Base-by-base conservation (phyloP, 805 yeast species). In the Grigorovia jiainica region DNA sequence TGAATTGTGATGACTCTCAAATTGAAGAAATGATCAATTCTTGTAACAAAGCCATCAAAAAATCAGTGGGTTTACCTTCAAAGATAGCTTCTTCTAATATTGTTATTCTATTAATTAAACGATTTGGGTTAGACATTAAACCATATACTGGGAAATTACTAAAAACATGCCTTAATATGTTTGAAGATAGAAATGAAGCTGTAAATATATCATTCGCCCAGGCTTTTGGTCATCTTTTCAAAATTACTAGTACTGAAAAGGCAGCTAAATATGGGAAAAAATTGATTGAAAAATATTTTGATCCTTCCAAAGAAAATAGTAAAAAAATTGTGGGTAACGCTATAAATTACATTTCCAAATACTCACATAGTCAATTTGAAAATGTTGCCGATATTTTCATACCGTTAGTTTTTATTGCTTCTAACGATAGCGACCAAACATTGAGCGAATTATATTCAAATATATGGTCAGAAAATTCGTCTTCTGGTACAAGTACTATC, bases 51-150 rank as follows among this genome's bases (percentile, higher is more conserved):
- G 73, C 86, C 2, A 74, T 85, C 7, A 77, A 78, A 46, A 72
- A 68, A 43, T 75, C 94, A 0, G 84, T 89, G 17, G 97, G 97
- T 0, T 66, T 92, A 11, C 97, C 97, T 0, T 86, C 97, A 0
- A 87, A 90, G 54, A 87, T 84, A 0, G 86, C 89, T 19, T 87
- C 90, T 0, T 76, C 95, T 5, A 73, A 78, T 47, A 79, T 87
- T 0, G 58, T 89, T 9, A 85, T 81, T 7, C 71, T 76, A 16
- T 58, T 87, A 37, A 73, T 83, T 0, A 65, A 76, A 9, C 73
- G 80, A 46, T 79, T 82, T 50, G 66, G 76, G 0, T 54, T 59
- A 7, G 46, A 64, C 11, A 53, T 71, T 7, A 54, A 55, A n/a
- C 70, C 72, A 1, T 74, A 74, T 52, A 82, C 85, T 10, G 86